Evolutionary conservation across 306 rosid genomes (phyloP), one percentile per base, ranked within the genome.

Genomic region (Dryas drummondii): DNA sequence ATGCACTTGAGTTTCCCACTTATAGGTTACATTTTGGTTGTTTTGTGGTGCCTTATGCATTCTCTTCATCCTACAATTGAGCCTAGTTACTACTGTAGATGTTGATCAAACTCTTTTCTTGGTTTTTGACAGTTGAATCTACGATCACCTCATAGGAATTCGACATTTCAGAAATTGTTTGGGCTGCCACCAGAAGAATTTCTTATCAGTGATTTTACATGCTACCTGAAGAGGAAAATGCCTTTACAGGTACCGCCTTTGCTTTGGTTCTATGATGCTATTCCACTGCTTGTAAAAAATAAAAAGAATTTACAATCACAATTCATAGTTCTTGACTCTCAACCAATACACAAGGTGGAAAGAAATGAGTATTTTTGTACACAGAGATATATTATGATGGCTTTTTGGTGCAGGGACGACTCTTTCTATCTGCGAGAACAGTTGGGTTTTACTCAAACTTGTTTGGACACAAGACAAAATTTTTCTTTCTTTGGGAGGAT

Each of bases 401-500:
- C 44, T 72, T 75, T 44, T n/a, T 67, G 66, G 16, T 78, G 78
- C 88, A 94, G 98, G 98, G 98, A 41, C 81, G 94, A 53, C 73
- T 91, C 55, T 94, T 84, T 79, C 86, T 94, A 72, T 94, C 98
- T 0, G 88, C 96, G 48, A 88, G 98, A 81, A 86, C 87, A 76
- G 75, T 94, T 44, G 98, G 98, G 59, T 94, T 91, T 77, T 83
- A 88, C 80, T 85, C 89, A 48, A 90, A 85, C 78, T 77, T 94
- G 22, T 88, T 94, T 74, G 98, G 98, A 77, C 93, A 91, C 77
- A 94, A 91, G 85, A 90, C 96, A 26, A 94, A 85, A 7, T 87
- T 94, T 84, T 94, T 87, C 88, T 86, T 94, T 76, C 96, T 94
- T 41, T 90, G 96, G 96, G 98, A 94, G 76, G 98, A 94, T 72